phyloP scores from a whole-genome alignment of 2,329 filamentous ascomycete species.

The Fusarium graminum region DNA sequence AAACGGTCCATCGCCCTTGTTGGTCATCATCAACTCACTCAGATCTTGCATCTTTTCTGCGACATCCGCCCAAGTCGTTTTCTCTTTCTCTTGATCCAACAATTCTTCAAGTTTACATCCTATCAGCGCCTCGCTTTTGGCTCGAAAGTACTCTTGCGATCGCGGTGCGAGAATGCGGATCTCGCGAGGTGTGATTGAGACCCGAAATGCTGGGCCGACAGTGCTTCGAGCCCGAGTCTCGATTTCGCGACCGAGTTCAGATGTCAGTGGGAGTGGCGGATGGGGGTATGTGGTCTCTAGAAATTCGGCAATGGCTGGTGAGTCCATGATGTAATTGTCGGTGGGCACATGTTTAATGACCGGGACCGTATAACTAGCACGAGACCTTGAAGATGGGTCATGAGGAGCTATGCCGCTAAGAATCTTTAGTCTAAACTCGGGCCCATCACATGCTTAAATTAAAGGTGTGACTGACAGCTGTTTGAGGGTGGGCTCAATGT shows the following conservation, averaged over 20 bases:
- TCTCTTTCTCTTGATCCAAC: slow-evolving; percentile 1
- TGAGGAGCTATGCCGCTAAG: background rate
- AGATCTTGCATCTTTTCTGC: slow-evolving; percentile 3
- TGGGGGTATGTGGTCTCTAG: slow-evolving; percentile 5
- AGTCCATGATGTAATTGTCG: slow-evolving; percentile 10
- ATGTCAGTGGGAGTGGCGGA: background rate
- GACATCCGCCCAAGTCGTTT: background rate
- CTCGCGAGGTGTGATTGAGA: slow-evolving; percentile 10
- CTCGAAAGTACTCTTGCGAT: slow-evolving; percentile 22
- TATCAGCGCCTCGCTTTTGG: slow-evolving; percentile 1
- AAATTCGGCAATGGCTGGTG: slow-evolving; percentile 9
- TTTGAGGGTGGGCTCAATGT: slow-evolving; percentile 9
- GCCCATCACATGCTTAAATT: accelerated
- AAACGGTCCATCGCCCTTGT: slow-evolving; percentile 6
- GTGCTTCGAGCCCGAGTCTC: slow-evolving; percentile 7
- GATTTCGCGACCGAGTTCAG: slow-evolving; percentile 8
- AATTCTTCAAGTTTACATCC: slow-evolving; percentile 17
- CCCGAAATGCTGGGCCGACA: background rate
- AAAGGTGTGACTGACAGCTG: background rate
- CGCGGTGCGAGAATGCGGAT: slow-evolving; percentile 15
- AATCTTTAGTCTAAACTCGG: accelerated
- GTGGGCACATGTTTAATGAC: slow-evolving; percentile 11
- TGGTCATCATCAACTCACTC: slow-evolving; percentile 4
- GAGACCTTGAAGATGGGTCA: background rate
- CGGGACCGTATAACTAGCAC: slow-evolving; percentile 14